Base-by-base conservation (phyloP, 1,284 basidiomycete species). In the Ganoderma sinense region DNA sequence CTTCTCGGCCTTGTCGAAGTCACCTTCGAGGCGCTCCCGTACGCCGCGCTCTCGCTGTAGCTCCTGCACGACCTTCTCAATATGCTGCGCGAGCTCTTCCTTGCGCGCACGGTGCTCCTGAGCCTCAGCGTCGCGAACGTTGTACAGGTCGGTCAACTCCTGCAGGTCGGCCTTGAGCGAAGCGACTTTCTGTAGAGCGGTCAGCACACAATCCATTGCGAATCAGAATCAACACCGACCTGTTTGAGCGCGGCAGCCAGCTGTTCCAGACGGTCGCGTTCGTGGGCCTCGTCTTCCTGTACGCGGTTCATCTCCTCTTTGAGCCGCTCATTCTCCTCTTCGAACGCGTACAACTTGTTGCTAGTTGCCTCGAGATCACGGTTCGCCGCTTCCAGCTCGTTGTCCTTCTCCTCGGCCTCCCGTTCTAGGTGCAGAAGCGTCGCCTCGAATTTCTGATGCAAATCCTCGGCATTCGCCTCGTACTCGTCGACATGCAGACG, bases 201-300 rank as follows among this genome's bases (percentile, higher is more conserved):
- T n/a, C n/a, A 64, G 33, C 31, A n/a, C 16, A 18, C 11, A 39
- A 40, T 10, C 31, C 18, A 26, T 62, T 23, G 26, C 23, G 40
- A 33, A 45, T 39, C 18, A 40, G n/a, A 45, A 68, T 41, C 1
- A 7, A 26, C 16, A 60, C 69, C 51, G 63, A 92, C 95, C 80
- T 96, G 93, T 80, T 97, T 97, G 59, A 97, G 85, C 3, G 92
- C 92, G 20, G 84, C 82, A 41, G 89, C 84, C 5, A 96, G 82
- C 26, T 88, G 90, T 73, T 95, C 92, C 7, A 95, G 85, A 60
- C 92, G 85, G 65, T 92, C 89, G 63, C 90, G 86, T 77, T 95
- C 91, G 53, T 88, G 87, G 26, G 85, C 87, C 66, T 95, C 90
- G 53, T 94, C 89, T 71, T 91, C 89, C 40, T 83, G 83, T n/a